Percentiles rank a stretch among this genome's conserved stretches.
phyloP scores from a whole-genome alignment of 495 filamentous ascomycete species.

The Filosporella fistucella region DNA sequence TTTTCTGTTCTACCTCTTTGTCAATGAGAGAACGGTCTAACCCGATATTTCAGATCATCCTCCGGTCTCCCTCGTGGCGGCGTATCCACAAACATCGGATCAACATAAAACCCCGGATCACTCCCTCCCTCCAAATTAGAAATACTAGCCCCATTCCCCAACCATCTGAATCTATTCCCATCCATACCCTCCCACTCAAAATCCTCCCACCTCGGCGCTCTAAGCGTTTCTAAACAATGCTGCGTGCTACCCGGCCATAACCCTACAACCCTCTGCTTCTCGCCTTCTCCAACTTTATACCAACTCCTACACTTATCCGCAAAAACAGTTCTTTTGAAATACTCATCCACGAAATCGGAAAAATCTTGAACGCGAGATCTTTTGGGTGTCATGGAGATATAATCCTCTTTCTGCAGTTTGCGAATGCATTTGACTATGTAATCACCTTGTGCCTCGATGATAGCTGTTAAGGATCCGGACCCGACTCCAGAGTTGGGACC shows the following conservation, averaged over 20 bases:
- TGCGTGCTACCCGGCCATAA: conserved; percentile 63
- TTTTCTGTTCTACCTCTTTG: too few species aligned
- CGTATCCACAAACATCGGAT: conserved; percentile 38
- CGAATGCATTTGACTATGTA: conserved; percentile 58
- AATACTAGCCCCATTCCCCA: conserved; percentile 45
- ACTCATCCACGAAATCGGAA: conserved; percentile 55
- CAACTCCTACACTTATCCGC: conserved; percentile 60
- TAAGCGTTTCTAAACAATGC: conserved; percentile 48
- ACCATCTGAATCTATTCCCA: conserved; percentile 33
- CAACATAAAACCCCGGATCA: conserved; percentile 45
- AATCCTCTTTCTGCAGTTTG: conserved; percentile 55
- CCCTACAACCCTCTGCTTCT: conserved; percentile 52
- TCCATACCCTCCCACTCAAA: conserved; percentile 52
- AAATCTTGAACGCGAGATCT: conserved; percentile 54
- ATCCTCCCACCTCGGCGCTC: conserved; percentile 67
- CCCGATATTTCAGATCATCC: conserved; percentile 33
- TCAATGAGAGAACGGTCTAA: conserved; percentile 44
- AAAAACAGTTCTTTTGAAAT: conserved; percentile 58
- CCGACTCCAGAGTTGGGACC: conserved; percentile 49
- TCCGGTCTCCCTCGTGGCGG: conserved; percentile 37
- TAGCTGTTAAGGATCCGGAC: conserved; percentile 45
- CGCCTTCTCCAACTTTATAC: conserved; percentile 60
- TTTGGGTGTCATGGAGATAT: conserved; percentile 48
- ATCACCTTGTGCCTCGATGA: conserved; percentile 47
- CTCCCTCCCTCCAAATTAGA: conserved; percentile 36